Percentiles rank a stretch among this genome's conserved stretches.
Evolutionary conservation across 2,329 filamentous ascomycete genomes (phyloP).

Genomic region (Paramyrothecium roridum): DNA sequence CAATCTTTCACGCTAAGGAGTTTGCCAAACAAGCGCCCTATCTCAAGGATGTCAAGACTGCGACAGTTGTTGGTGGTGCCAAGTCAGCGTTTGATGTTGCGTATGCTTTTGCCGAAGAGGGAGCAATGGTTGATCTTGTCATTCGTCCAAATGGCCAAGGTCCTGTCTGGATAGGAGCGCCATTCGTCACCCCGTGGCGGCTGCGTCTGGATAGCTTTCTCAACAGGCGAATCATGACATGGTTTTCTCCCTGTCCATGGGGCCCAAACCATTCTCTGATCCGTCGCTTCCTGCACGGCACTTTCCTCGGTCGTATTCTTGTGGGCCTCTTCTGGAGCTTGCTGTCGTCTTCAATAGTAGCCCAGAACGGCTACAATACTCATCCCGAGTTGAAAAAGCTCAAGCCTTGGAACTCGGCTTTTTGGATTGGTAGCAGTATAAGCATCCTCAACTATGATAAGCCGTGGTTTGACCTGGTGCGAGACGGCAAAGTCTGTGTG

Average conservation of each 20-base stretch:
- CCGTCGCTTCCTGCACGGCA: conserved; percentile 48
- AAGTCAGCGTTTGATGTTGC: conserved; percentile 59
- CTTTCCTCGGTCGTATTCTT: conserved; percentile 43
- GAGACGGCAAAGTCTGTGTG: conserved; percentile 42
- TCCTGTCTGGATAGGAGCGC: conserved; percentile 51
- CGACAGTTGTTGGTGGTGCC: conserved; percentile 50
- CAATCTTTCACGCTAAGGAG: conserved; percentile 42
- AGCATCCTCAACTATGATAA: conserved; percentile 52
- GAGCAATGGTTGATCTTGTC: conserved; percentile 46
- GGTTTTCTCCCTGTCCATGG: conserved; percentile 66
- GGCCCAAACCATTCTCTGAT: conserved; percentile 51
- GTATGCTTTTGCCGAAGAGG: conserved; percentile 48
- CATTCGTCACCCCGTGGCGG: conserved; percentile 60
- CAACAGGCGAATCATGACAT: conserved; percentile 54
- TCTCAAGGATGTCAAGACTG: conserved; percentile 26
- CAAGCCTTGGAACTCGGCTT: conserved; percentile 35
- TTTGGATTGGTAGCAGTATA: conserved; percentile 46
- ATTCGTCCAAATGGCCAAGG: conserved; percentile 50
- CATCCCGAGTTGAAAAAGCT: conserved; percentile 36
- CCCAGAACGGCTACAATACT: conserved; percentile 40
- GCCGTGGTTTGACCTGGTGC: conserved; percentile 48
- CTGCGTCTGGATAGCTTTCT: conserved; percentile 58
- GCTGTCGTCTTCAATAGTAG: conserved; percentile 42
- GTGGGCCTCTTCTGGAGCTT: conserved; percentile 47
- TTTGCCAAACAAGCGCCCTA: conserved; percentile 28